Evolutionary conservation across 2,329 filamentous ascomycete genomes (phyloP), one percentile per base, ranked within the genome.

Genomic region (Metarhizium rileyi): DNA sequence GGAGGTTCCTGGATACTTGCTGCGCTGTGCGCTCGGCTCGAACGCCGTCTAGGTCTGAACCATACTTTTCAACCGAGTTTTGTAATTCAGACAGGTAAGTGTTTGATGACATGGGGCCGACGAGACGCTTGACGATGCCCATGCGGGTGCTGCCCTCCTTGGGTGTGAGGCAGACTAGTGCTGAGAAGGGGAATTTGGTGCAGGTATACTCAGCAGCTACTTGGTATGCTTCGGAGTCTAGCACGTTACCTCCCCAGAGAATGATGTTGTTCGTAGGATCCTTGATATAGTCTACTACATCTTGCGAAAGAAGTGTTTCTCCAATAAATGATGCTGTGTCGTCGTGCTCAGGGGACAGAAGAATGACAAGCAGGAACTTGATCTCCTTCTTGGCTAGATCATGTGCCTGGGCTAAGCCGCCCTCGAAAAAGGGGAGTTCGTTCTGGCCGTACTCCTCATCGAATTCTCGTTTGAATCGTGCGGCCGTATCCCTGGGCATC

Each of bases 221-320:
- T 64, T 96, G 90, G 66, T 94, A 97, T 5, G 91, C 88, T 69
- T 98, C 93, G 3, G 89, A 86, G 64, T 98, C 93, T 55, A 90
- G 81, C 1, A 97, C 86, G 57, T 90, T 95, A 44, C 93, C 93
- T 38, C 86, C 89, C 93, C 93, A 98, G 3, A 98, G 68, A 33
- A 97, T 73, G 27, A 96, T 79, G 61, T 91, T 86, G 66, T 90
- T 90, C 30, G 75, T 68, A 1, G 86, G 80, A 52, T 91, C 79
- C 55, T 81, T 84, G 57, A 97, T 66, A 60, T 89, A 95, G 5
- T 75, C 70, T 10, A 83, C 74, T 3, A 96, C 83, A 41, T 90
- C 84, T 1, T 80, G 78, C 1, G 84, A 77, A 7, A 96, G 77
- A 0, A 98, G 76, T 0, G 90, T 96, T 25, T 95, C 84, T 38